Base-by-base conservation (phyloP, 2,329 filamentous ascomycete species). In the Cryphonectria parasitica region DNA sequence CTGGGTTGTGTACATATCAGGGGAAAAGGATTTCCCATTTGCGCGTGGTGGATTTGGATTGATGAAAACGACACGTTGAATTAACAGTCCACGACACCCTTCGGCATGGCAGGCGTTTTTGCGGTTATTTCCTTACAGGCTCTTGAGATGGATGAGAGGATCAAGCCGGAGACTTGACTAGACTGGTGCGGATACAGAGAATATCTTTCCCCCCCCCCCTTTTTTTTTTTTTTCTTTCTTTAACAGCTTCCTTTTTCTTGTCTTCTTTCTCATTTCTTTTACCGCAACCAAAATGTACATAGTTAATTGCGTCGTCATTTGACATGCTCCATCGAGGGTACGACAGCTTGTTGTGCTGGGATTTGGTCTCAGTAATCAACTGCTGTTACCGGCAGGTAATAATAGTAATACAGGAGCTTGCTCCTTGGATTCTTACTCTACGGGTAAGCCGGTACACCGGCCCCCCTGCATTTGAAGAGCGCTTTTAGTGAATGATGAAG, bases 101-200 rank as follows among this genome's bases (percentile, higher is more conserved):
- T 58, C 25, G 64, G 64, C 64, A 66, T 66, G 64, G 64, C 49
- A 41, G 49, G 64, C 49, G 49, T 56, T 66, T 36, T 56, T 58
- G 22, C 3, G 22, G 36, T 54, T 56, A 15, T 34, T 54, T 22
- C 31, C 45, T 66, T 5, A 52, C 45, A 5, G 17, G 15, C 31
- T 19, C 13, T 45, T 13, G 39, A 36, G 34, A 22, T 17, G 10
- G 28, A 28, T 19, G 22, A 19, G 10, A n/a, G n/a, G 34, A 41
- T 25, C 13, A 43, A 54, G 64, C 34, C 49, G 28, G 52, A 65
- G 15, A 39, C 41, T 31, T 41, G 58, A 54, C 41, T 41, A 36
- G 41, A 39, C 25, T 39, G 45, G 64, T 49, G 31, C 19, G 43
- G 28, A 31, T 19, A 39, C 34, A 5, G 31, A 60, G 22, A 31